A percentile compares a stretch with the other conserved stretches of the same genome.
Conservation (phyloP, 192 early-diverging fungal species). For the Coemansia sp. region DNA sequence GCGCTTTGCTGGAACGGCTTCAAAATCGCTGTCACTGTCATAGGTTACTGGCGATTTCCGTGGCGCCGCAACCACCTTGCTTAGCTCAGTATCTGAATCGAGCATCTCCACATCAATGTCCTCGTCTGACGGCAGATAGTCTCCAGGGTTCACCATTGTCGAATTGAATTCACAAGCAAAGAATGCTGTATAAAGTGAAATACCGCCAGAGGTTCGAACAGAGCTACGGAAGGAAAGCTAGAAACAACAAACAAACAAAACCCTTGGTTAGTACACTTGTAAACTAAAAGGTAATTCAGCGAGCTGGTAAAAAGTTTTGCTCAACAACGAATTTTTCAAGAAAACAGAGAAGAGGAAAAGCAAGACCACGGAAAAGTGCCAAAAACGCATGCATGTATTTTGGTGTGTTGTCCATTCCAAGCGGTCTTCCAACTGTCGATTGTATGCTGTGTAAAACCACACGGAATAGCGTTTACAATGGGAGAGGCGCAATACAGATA, state of each 20-base stretch:
- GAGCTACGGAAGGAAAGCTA: background rate
- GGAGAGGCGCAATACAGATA: background rate
- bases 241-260: background rate
- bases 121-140: slow-evolving; percentile 48
- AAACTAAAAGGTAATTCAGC: background rate
- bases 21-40: slow-evolving; percentile 51
- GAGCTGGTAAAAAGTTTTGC: background rate
- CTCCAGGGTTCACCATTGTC: slow-evolving; percentile 37
- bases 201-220: no score
- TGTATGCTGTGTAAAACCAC: background rate
- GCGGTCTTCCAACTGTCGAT: background rate
- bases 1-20: slow-evolving; percentile 28
- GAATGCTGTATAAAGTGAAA: no score
- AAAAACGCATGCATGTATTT: background rate
- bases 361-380: background rate
- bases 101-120: slow-evolving; percentile 56
- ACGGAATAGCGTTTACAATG: background rate
- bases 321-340: background rate
- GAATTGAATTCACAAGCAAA: background rate
- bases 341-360: background rate
- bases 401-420: background rate
- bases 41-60: slow-evolving; percentile 16
- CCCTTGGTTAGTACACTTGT: background rate
- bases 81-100: slow-evolving; percentile 53
- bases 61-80: slow-evolving; percentile 14